Evolutionary conservation across 1,139 yeast species (phyloP).

Genomic region (Zhuliangozyma blackwelliae): DNA sequence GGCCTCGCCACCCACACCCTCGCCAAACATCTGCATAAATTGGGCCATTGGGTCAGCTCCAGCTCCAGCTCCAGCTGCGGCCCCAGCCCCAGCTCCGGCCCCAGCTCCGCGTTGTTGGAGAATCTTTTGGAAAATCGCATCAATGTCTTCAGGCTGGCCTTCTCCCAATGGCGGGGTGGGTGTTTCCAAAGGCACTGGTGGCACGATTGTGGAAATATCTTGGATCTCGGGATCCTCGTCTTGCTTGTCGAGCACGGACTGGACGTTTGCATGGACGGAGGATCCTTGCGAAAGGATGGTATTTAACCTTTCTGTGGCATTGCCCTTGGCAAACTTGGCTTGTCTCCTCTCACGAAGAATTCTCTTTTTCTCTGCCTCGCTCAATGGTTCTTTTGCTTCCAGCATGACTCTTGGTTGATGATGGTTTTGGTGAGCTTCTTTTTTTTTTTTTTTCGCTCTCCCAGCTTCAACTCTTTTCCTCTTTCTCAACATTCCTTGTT

Average conservation of each 20-base stretch:
- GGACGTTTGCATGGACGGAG: slow-evolving; percentile 30
- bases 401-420: slow-evolving; percentile 3
- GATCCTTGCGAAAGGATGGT: slow-evolving; percentile 40
- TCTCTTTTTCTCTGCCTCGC: slow-evolving; percentile 62
- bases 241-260: slow-evolving; percentile 35
- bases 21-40: slow-evolving; percentile 28
- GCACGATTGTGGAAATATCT: slow-evolving; percentile 12
- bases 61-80: slow-evolving; percentile 6
- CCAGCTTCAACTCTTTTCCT: background rate
- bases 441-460: background rate
- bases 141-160: slow-evolving; percentile 20
- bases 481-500: background rate
- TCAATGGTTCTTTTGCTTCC: slow-evolving; percentile 19
- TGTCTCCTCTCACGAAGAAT: slow-evolving; percentile 65
- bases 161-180: slow-evolving; percentile 9
- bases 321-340: slow-evolving; percentile 60
- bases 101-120: slow-evolving; percentile 12
- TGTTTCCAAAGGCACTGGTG: background rate
- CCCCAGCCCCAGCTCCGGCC: slow-evolving; percentile 5
- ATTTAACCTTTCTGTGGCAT: slow-evolving; percentile 53
- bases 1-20: background rate
- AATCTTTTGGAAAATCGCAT: slow-evolving; percentile 32
- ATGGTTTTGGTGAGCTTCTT: background rate
- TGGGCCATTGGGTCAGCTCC: slow-evolving; percentile 24
- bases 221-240: slow-evolving; percentile 35